A percentile compares a stretch with the other conserved stretches of the same genome.
phyloP scores from a whole-genome alignment of 495 filamentous ascomycete species.

The Pseudomonodictys pantanalensis region DNA sequence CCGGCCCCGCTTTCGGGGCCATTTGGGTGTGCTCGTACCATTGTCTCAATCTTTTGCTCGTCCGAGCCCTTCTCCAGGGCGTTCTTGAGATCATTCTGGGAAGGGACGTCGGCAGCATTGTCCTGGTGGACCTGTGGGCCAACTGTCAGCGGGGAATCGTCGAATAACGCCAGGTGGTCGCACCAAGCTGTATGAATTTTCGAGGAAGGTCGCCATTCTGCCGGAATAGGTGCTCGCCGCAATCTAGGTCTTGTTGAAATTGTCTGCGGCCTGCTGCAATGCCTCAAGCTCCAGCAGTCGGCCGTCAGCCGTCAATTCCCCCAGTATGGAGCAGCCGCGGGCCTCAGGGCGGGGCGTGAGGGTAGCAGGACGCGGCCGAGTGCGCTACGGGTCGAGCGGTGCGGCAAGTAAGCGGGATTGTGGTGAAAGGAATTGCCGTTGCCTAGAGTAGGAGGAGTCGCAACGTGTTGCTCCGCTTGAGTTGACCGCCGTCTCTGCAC shows the following conservation, averaged over 20 bases:
- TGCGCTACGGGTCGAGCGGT: neutral
- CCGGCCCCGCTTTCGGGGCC: slow-evolving; percentile 4
- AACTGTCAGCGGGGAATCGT: slow-evolving; percentile 33
- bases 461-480: neutral
- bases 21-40: slow-evolving; percentile 47
- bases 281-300: slow-evolving; percentile 22
- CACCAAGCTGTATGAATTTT: slow-evolving; percentile 81
- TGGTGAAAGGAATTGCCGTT: neutral
- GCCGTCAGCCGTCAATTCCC: slow-evolving; percentile 36
- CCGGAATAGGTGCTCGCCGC: neutral
- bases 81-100: slow-evolving; percentile 82
- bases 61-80: slow-evolving; percentile 97
- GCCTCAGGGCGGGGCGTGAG: slow-evolving; percentile 14
- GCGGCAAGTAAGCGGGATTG: neutral
- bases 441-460: neutral
- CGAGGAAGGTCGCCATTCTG: slow-evolving; percentile 87
- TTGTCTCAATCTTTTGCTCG: slow-evolving; percentile 95
- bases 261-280: slow-evolving; percentile 1
- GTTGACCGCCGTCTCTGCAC: slow-evolving; percentile 3
- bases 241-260: neutral
- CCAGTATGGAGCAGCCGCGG: slow-evolving; percentile 18
- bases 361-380: slow-evolving; percentile 1
- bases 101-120: slow-evolving; percentile 88
- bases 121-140: slow-evolving; percentile 95
- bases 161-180: slow-evolving; percentile 7